Conservation (phyloP, 257 asterid genomes). For the Ilex aquifolium region DNA sequence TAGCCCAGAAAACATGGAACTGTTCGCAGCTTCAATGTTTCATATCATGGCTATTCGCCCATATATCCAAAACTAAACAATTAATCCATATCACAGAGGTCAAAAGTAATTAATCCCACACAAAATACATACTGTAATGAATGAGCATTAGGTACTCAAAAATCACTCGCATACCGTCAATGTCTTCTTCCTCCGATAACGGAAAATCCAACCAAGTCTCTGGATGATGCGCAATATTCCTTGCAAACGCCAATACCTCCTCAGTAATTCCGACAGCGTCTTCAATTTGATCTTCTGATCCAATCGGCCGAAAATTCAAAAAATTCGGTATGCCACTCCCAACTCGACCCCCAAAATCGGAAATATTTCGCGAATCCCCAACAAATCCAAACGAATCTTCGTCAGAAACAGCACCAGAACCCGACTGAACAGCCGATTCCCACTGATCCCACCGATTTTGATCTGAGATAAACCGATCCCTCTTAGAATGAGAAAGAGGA, state of each 20-base stretch:
- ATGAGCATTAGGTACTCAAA: not conserved
- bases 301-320: conserved; percentile 2
- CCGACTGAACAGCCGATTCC: not conserved
- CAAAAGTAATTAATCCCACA: too few relatives aligned
- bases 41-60: too few relatives aligned
- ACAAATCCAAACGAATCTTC: conserved; percentile 19
- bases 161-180: conserved; percentile 47
- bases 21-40: too few relatives aligned
- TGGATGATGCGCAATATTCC: conserved; percentile 93
- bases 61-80: too few relatives aligned
- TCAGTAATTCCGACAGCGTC: conserved; percentile 82
- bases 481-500: conserved; percentile 14
- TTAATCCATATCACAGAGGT: too few relatives aligned
- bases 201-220: conserved; percentile 99
- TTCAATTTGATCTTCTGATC: conserved; percentile 20
- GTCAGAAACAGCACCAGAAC: conserved; percentile 12
- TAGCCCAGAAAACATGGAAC: too few relatives aligned
- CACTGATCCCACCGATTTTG: conserved; percentile 12
- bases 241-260: conserved; percentile 80
- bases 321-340: conserved; percentile 9
- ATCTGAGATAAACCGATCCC: conserved; percentile 15
- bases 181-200: conserved; percentile 74
- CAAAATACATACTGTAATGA: too few relatives aligned
- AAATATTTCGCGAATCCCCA: conserved; percentile 17
- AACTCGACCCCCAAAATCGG: conserved; percentile 19